Percentiles rank a stretch among this genome's conserved stretches.
Evolutionary conservation across 2,329 filamentous ascomycete genomes (phyloP).

Genomic region (Eurotiales sp.): DNA sequence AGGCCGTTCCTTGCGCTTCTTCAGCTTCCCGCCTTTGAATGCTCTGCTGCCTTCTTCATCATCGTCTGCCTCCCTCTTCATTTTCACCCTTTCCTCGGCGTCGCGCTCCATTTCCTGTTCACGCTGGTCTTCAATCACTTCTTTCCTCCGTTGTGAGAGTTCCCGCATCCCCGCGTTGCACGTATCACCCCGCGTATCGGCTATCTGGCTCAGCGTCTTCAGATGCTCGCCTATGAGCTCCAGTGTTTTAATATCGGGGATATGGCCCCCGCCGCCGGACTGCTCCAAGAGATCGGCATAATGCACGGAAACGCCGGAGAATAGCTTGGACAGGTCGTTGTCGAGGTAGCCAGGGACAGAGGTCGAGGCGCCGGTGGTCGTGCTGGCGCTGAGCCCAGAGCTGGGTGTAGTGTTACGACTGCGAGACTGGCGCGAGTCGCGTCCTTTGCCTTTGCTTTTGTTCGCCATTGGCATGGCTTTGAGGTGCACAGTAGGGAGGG

Average conservation of each 20-base stretch:
- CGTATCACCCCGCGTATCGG: conserved; percentile 54
- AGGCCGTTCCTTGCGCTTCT: conserved; percentile 72
- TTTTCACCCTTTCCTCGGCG: conserved; percentile 46
- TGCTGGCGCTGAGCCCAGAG: conserved; percentile 49
- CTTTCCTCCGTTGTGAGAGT: conserved; percentile 56
- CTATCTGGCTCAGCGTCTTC: conserved; percentile 54
- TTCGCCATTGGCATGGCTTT: conserved; percentile 26
- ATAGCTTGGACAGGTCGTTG: conserved; percentile 47
- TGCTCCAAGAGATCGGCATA: conserved; percentile 59
- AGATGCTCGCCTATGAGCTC: conserved; percentile 52
- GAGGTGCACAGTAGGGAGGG: no score
- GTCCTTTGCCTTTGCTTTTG: conserved; percentile 52
- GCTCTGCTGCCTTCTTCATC: conserved; percentile 43
- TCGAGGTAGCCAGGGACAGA: conserved; percentile 52
- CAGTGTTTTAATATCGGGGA: conserved; percentile 46
- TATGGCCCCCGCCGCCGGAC: conserved; percentile 46
- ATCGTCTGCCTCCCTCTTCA: conserved; percentile 45
- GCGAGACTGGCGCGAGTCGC: conserved; percentile 51
- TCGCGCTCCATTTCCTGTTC: conserved; percentile 49
- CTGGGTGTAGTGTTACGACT: conserved; percentile 63
- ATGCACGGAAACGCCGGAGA: conserved; percentile 46
- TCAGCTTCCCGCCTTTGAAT: conserved; percentile 61
- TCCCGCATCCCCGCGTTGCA: conserved; percentile 60
- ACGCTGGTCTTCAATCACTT: conserved; percentile 50
- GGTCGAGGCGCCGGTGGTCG: conserved; percentile 28